Conservation (phyloP, 2,329 filamentous ascomycete genomes). For the Fusarium irregulare region DNA sequence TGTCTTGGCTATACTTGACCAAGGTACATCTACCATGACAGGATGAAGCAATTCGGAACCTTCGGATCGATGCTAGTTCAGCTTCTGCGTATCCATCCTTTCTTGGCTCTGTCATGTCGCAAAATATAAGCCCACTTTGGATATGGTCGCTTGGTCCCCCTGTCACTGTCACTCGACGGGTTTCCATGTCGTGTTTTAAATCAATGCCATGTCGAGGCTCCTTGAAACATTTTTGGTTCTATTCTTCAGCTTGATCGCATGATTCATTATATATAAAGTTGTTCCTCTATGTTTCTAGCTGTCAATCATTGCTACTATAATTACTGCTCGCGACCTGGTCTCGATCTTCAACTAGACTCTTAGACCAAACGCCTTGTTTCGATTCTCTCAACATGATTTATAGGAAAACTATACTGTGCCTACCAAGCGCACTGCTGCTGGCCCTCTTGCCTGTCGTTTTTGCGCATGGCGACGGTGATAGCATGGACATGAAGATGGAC, state of each 20-base stretch:
- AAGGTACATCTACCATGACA: neutral
- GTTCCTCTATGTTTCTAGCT: neutral
- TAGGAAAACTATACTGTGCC: neutral
- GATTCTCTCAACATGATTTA: constrained; percentile 2
- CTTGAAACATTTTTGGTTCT: constrained; percentile 25
- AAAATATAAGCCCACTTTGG: constrained; percentile 15
- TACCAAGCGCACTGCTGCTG: constrained; percentile 12
- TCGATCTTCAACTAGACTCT: neutral
- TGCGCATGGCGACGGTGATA: constrained; percentile 37
- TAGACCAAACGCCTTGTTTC: neutral
- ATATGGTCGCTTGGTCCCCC: constrained; percentile 4
- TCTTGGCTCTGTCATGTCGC: constrained; percentile 14
- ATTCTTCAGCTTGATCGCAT: constrained; percentile 20
- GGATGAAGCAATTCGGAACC: constrained; percentile 47
- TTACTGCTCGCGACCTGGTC: neutral
- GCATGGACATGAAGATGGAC: constrained; percentile 8
- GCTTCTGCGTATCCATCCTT: neutral
- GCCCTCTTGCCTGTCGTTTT: constrained; percentile 33
- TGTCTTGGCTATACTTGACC: neutral
- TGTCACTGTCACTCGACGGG: neutral
- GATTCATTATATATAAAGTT: neutral
- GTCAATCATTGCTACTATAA: neutral
- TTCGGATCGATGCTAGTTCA: constrained; percentile 28
- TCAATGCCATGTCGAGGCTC: constrained; percentile 25
- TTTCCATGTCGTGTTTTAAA: constrained; percentile 18